Conservation (phyloP, 2,329 filamentous ascomycete genomes). For the Penicillium paneum region DNA sequence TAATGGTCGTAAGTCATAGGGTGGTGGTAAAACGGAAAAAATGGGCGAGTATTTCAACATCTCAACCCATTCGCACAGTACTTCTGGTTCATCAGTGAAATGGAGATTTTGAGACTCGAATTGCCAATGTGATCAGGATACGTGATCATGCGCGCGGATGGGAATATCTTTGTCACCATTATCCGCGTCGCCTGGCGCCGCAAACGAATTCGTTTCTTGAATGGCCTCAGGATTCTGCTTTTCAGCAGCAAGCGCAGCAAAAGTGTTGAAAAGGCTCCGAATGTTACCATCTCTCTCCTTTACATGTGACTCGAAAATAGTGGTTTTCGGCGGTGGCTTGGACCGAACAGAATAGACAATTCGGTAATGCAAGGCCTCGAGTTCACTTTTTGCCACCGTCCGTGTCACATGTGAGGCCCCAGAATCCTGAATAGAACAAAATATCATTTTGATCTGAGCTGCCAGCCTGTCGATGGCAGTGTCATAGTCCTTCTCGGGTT, state of each 20-base stretch:
- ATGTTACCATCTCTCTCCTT: conserved; percentile 15
- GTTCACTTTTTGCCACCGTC: conserved; percentile 70
- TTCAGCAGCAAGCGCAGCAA: background rate
- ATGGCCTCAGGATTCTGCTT: background rate
- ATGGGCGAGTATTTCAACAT: background rate
- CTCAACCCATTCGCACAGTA: background rate
- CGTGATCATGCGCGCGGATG: conserved; percentile 8
- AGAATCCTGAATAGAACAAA: conserved; percentile 66
- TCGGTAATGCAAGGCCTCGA: conserved; percentile 73
- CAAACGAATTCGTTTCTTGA: background rate
- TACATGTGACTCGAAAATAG: conserved; percentile 32
- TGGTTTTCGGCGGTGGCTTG: conserved; percentile 53
- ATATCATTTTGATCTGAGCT: conserved; percentile 54
- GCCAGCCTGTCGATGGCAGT: conserved; percentile 65
- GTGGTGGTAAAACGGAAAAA: background rate
- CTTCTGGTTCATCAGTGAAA: background rate
- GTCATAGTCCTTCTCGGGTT: conserved; percentile 60
- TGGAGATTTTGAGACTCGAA: background rate
- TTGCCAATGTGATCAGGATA: background rate
- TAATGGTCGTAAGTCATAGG: conserved; percentile 14
- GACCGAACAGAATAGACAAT: conserved; percentile 69
- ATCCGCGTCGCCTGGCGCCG: background rate
- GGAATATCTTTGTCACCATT: conserved; percentile 4
- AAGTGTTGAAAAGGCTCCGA: conserved; percentile 11
- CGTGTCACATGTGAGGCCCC: conserved; percentile 69